A percentile compares a stretch with the other conserved stretches of the same genome.
Conservation (phyloP, 768 basidiomycete species). For the Asterophora lycoperdoides region DNA sequence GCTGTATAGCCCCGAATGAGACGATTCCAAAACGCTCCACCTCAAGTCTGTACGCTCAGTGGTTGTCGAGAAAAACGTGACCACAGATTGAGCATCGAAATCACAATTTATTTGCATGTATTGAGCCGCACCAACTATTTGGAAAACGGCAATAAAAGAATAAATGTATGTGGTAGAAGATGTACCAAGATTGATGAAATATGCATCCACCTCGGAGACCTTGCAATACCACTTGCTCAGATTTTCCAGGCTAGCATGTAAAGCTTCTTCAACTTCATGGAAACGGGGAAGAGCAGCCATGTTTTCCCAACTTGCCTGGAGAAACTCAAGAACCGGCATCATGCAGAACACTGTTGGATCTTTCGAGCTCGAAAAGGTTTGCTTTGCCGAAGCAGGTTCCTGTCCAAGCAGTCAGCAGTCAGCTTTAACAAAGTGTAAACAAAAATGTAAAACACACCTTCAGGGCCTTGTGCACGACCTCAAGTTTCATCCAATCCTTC, state of each 20-base stretch:
- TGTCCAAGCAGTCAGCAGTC: background rate
- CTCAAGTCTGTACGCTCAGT: too few relatives aligned
- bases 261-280: background rate
- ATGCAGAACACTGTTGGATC: too few relatives aligned
- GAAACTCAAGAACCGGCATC: background rate
- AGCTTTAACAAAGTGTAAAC: too few relatives aligned
- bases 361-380: too few relatives aligned
- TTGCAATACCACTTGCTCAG: slow-evolving; percentile 1
- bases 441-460: too few relatives aligned
- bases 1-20: too few relatives aligned
- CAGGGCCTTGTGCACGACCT: background rate
- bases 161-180: background rate
- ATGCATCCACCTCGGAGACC: slow-evolving; percentile 10
- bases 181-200: slow-evolving; percentile 13
- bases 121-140: too few relatives aligned
- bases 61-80: too few relatives aligned
- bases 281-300: background rate
- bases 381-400: background rate
- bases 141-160: background rate
- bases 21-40: too few relatives aligned
- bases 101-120: too few relatives aligned
- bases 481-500: background rate
- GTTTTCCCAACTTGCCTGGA: background rate
- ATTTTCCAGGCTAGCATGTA: slow-evolving; percentile 11
- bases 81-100: slow-evolving; percentile 1